Evolutionary conservation across 495 filamentous ascomycete species (phyloP).

Genomic region (Copromyces sp.): DNA sequence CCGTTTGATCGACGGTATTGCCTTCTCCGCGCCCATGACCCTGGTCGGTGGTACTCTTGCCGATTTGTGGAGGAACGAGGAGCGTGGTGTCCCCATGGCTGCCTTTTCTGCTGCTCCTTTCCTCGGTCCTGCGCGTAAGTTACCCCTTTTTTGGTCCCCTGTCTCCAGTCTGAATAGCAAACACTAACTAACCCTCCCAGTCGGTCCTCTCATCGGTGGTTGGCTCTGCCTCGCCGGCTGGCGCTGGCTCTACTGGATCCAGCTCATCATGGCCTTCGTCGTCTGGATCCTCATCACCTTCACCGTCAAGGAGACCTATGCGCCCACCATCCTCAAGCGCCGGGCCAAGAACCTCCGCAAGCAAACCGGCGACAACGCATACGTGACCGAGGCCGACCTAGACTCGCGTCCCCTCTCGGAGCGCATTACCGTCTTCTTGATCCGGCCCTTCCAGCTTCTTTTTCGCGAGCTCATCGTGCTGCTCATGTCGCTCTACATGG

Average conservation of each 20-base stretch:
- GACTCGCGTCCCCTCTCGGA: conserved; percentile 55
- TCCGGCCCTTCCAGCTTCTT: conserved; percentile 71
- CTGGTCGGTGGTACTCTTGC: conserved; percentile 70
- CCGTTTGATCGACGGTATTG: conserved; percentile 66
- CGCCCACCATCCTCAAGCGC: conserved; percentile 55
- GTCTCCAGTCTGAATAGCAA: not conserved
- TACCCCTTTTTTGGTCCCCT: not conserved
- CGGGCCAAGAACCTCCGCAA: conserved; percentile 60
- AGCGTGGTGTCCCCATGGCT: conserved; percentile 79
- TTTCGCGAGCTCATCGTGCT: conserved; percentile 72
- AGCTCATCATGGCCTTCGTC: conserved; percentile 56
- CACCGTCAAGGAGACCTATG: conserved; percentile 74
- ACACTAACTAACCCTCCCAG: conserved; percentile 14
- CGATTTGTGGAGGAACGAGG: conserved; percentile 75
- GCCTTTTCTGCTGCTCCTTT: conserved; percentile 74
- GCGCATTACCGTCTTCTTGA: conserved; percentile 53
- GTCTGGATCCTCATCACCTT: conserved; percentile 65
- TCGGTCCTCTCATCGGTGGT: conserved; percentile 65
- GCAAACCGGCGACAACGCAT: conserved; percentile 48
- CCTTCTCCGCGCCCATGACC: conserved; percentile 77
- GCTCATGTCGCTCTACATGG: conserved; percentile 69
- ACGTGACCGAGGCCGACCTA: conserved; percentile 66
- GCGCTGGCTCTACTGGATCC: conserved; percentile 83
- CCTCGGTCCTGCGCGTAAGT: conserved; percentile 57
- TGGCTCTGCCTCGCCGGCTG: conserved; percentile 59